Conservation (phyloP, 106 monocot genomes). For the Dendrobium huoshanense region DNA sequence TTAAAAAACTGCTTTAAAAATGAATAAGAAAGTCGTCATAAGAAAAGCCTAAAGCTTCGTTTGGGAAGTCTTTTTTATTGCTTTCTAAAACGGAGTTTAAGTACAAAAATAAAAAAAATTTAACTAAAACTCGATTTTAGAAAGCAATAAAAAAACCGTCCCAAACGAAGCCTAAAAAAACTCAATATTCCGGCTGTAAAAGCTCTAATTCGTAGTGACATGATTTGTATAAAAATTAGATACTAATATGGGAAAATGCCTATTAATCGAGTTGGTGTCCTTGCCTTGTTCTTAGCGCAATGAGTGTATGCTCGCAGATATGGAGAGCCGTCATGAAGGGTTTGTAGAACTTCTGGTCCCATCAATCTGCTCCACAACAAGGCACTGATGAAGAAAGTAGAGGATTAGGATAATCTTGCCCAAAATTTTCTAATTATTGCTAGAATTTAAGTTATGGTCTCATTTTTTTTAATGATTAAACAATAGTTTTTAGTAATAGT, state of each 20-base stretch:
- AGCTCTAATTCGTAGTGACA: too few species aligned
- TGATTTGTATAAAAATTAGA: background rate
- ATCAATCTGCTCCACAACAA: slow-evolving; percentile 31
- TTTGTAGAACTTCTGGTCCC: slow-evolving; percentile 39
- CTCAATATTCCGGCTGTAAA: too few species aligned
- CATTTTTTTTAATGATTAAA: background rate
- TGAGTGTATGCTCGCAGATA: slow-evolving; percentile 56
- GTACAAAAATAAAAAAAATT: too few species aligned
- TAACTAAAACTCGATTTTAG: too few species aligned
- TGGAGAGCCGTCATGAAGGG: slow-evolving; percentile 25
- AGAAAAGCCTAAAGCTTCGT: too few species aligned
- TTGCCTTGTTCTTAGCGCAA: slow-evolving; percentile 41
- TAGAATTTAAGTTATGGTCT: background rate
- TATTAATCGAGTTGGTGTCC: background rate
- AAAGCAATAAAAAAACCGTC: too few species aligned
- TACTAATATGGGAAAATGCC: background rate
- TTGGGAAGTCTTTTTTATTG: too few species aligned
- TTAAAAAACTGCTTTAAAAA: too few species aligned
- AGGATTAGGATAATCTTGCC: background rate
- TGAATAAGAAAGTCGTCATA: too few species aligned
- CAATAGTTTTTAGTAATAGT: background rate
- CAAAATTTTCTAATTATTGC: background rate
- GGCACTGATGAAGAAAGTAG: slow-evolving; percentile 19
- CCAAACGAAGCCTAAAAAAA: too few species aligned
- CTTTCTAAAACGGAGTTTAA: too few species aligned